Evolutionary conservation across 768 basidiomycete species (phyloP), one percentile per base, ranked within the genome.

Genomic region (Cubamyces lactineus): DNA sequence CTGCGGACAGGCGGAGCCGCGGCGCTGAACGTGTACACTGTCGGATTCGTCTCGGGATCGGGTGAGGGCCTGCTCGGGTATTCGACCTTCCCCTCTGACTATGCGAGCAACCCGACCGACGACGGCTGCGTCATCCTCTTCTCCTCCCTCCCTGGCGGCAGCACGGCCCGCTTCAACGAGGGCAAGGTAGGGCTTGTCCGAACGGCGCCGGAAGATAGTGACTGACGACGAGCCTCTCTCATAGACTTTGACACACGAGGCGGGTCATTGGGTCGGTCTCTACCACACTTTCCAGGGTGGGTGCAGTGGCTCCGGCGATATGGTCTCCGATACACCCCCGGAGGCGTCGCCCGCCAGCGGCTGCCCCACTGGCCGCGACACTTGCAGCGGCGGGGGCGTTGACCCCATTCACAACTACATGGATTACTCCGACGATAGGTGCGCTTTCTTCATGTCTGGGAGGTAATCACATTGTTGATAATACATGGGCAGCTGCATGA

Each of bases 271-370:
- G 84, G 73, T 83, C 61, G 84, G 84, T 26, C 76, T 85, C 24
- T 84, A 78, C 72, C 83, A 85, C 73, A 83, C 84, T 24, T 85
- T 84, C 80, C 80, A 86, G 68, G 81, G 81, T 43, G 80, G 80
- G 21, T 82, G 78, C 73, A 48, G 42, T 51, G 57, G 64, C 43
- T 59, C 66, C 34, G 82, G 81, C 26, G 82, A 84, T 67, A 62
- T 53, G 23, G 81, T 84, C 57, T 66, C 66, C 15, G 81, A 82
- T 65, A 83, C 80, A 1, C 82, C 82, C 15, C 69, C 80, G 17
- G 83, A 83, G 70, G 69, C 77, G 1, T 75, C 72, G 21, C 59
- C 79, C 56, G 80, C 58, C 68, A 71, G 68, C 34, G 72, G 73
- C n/a, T 82, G 82, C 62, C 72, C 73, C 39, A 68, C 67, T 17